Percentiles rank a stretch among this genome's conserved stretches.
phyloP scores from a whole-genome alignment of 2,329 filamentous ascomycete genomes.

The Alternaria novae-zelandiae region DNA sequence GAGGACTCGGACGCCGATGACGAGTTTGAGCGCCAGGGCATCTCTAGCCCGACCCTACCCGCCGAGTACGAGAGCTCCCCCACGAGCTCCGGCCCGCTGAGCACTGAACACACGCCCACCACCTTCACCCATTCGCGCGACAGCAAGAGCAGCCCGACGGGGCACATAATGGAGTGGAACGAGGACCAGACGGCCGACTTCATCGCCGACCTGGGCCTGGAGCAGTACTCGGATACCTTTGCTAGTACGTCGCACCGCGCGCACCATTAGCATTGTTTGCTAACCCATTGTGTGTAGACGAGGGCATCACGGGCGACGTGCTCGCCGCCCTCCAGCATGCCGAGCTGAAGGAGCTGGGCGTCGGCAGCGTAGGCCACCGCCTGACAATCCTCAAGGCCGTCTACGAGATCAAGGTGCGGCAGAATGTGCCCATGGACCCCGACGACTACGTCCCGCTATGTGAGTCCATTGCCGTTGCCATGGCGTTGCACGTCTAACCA shows the following conservation, averaged over 20 bases:
- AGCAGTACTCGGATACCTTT: constrained; percentile 83
- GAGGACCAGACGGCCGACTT: constrained; percentile 91
- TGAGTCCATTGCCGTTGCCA: constrained; percentile 57
- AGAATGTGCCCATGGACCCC: constrained; percentile 87
- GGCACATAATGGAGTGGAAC: constrained; percentile 79
- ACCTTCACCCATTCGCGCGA: constrained; percentile 72
- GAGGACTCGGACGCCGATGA: constrained; percentile 77
- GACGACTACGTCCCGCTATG: constrained; percentile 94
- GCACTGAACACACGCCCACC: constrained; percentile 77
- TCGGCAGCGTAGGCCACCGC: constrained; percentile 90
- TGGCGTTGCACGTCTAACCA: constrained; percentile 7
- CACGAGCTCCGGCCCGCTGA: constrained; percentile 74
- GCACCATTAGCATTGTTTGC: background rate
- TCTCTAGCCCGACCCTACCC: constrained; percentile 66
- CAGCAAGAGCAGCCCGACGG: constrained; percentile 72
- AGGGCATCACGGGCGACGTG: constrained; percentile 92
- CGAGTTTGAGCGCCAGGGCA: constrained; percentile 78
- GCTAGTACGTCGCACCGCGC: constrained; percentile 68
- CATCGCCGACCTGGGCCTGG: constrained; percentile 76
- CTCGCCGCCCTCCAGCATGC: constrained; percentile 88
- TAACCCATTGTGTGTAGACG: constrained; percentile 65
- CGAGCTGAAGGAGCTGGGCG: constrained; percentile 93
- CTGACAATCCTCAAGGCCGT: constrained; percentile 94
- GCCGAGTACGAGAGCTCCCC: constrained; percentile 72
- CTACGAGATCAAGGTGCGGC: constrained; percentile 94